Conservation (phyloP, 2,329 filamentous ascomycete genomes). For the Pseudocercospora musae region DNA sequence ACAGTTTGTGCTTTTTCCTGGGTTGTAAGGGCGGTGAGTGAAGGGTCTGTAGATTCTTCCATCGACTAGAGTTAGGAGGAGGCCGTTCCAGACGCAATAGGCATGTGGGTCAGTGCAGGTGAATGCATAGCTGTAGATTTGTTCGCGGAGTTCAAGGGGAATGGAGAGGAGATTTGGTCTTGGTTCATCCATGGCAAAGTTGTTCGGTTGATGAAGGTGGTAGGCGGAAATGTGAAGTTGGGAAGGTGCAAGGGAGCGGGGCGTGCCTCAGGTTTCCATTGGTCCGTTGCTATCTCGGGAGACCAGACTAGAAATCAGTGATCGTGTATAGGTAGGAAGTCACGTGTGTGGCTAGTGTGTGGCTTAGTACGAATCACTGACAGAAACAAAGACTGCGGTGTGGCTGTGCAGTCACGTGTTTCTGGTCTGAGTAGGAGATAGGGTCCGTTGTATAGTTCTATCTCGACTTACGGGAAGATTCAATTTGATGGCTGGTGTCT, state of each 20-base stretch:
- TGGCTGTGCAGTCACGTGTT: too few species aligned
- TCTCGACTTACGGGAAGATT: background rate
- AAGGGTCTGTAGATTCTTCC: slow-evolving; percentile 36
- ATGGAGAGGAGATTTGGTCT: slow-evolving; percentile 19
- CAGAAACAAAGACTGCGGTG: too few species aligned
- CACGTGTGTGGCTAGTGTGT: too few species aligned
- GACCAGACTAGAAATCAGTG: too few species aligned
- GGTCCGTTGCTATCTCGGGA: background rate
- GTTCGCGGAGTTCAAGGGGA: slow-evolving; percentile 32
- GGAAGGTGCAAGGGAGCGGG: background rate
- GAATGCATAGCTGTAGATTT: slow-evolving; percentile 31
- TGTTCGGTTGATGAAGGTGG: background rate
- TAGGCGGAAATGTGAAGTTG: background rate
- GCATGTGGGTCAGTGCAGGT: slow-evolving; percentile 17
- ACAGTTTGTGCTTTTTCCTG: slow-evolving; percentile 9
- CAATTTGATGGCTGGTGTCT: background rate
- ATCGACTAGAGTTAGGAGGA: slow-evolving; percentile 20
- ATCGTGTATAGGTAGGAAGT: too few species aligned
- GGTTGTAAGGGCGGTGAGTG: slow-evolving; percentile 23
- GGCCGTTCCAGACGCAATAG: slow-evolving; percentile 20
- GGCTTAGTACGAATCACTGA: too few species aligned
- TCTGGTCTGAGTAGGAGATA: too few species aligned
- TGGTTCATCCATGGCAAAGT: too few species aligned
- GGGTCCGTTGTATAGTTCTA: too few species aligned
- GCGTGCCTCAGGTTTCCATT: background rate